Base-by-base conservation (phyloP, 495 filamentous ascomycete genomes). In the Trichoderma gamsii region DNA sequence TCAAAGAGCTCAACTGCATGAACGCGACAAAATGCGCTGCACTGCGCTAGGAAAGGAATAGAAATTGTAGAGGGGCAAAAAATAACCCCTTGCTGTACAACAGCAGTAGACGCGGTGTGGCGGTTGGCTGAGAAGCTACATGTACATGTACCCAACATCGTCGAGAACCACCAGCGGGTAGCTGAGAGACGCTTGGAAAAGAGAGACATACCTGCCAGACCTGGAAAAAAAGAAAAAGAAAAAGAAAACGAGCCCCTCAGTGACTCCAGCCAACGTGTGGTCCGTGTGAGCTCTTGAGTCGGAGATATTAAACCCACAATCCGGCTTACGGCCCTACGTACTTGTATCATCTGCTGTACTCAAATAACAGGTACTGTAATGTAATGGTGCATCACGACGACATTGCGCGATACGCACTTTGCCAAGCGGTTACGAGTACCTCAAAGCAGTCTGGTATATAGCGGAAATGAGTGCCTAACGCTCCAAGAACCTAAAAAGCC, bases 1-100 rank as follows among this genome's bases (percentile, higher is more conserved):
- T 61, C 56, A 32, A 5, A 25, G 15, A 61, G 56, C 56, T n/a
- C n/a, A n/a, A n/a, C n/a, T 61, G 56, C 56, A 61, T 61, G 56
- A 32, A 27, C 23, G 27, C 27, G 56, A 61, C 16, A 61, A 8
- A 4, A 2, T 52, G n/a, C 15, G 29, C 29, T 29, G 29, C 29
- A 29, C 29, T 29, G 29, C 29, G 29, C 29, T 29, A 49, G 8
- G 5, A 16, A 9, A n/a, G n/a, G n/a, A 52, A n/a, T 12, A 15
- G 27, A 61, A 61, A 49, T 11, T 0, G 44, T 11, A 38, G 35
- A 38, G 35, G 35, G 35, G 35, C 35, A 38, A 38, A 38, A 38
- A 38, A 6, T 38, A 7, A 38, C 35, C 35, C 35, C 16, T n/a
- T 21, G 18, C 49, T 52, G 49, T 9, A 4, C 18, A 7, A 25